Conservation (phyloP, 768 basidiomycete genomes). For the Suillus paluster region DNA sequence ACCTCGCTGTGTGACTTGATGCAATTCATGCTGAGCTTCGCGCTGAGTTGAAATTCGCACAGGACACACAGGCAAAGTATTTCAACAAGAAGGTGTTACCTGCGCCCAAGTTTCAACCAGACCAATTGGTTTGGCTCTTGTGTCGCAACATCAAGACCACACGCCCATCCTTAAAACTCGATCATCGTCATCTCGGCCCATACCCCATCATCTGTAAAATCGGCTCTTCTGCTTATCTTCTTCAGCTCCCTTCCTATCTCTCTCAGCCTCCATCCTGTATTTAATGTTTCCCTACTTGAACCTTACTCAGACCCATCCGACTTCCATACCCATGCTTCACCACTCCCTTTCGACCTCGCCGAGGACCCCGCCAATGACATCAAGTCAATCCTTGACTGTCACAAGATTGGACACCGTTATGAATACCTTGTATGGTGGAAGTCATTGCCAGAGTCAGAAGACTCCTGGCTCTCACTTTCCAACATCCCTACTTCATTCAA, state of each 20-base stretch:
- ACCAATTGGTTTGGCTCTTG: constrained; percentile 43
- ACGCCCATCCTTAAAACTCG: constrained; percentile 46
- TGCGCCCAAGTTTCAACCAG: constrained; percentile 34
- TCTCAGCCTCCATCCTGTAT: constrained; percentile 43
- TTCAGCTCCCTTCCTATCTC: constrained; percentile 37
- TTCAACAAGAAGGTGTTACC: constrained; percentile 32
- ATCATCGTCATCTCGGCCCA: constrained; percentile 36
- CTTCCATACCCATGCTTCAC: too few species aligned
- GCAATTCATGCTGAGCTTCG: constrained; percentile 39
- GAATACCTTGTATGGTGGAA: constrained; percentile 27
- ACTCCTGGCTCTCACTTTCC: constrained; percentile 12
- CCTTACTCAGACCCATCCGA: too few species aligned
- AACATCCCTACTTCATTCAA: constrained; percentile 9
- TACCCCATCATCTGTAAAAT: constrained; percentile 19
- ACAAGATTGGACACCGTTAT: too few species aligned
- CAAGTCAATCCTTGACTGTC: too few species aligned
- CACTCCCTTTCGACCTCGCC: too few species aligned
- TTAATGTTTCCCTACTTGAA: constrained; percentile 40
- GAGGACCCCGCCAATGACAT: too few species aligned
- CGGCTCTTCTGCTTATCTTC: constrained; percentile 27
- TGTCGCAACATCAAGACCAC: constrained; percentile 44
- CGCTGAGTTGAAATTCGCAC: constrained; percentile 35
- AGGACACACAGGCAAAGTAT: constrained; percentile 31
- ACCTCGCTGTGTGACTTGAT: constrained; percentile 32
- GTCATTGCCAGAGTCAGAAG: constrained; percentile 1